Evolutionary conservation across 2,329 filamentous ascomycete genomes (phyloP).

Genomic region (Trichoderma polysporum): DNA sequence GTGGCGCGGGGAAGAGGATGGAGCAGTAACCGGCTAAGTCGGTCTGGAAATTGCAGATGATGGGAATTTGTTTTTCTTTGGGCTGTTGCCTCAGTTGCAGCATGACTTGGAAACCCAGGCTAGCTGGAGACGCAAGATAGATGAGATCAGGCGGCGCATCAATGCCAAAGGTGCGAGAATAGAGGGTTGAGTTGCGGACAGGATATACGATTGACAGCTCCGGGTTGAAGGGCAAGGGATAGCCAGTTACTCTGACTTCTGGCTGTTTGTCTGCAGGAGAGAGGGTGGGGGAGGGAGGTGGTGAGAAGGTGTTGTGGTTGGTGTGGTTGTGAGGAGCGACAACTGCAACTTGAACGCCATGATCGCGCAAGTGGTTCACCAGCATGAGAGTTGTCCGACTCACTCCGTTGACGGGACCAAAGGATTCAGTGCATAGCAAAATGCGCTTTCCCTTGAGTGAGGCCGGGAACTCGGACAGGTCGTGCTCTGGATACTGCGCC

Average conservation of each 20-base stretch:
- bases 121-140: constrained; percentile 68
- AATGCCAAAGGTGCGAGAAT: constrained; percentile 56
- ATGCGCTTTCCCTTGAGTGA: constrained; percentile 60
- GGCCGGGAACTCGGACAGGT: constrained; percentile 46
- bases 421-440: constrained; percentile 68
- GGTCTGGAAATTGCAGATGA: constrained; percentile 71
- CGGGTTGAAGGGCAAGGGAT: constrained; percentile 68
- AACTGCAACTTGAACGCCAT: constrained; percentile 64
- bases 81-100: constrained; percentile 64
- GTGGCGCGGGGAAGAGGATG: constrained; percentile 64
- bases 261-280: constrained; percentile 35
- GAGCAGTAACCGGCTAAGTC: constrained; percentile 68
- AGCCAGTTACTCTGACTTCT: constrained; percentile 62
- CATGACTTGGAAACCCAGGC: constrained; percentile 68
- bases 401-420: constrained; percentile 72
- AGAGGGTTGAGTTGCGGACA: constrained; percentile 62
- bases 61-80: constrained; percentile 52
- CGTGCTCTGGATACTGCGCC: constrained; percentile 33
- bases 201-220: constrained; percentile 70
- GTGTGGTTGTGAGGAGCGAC: constrained; percentile 63
- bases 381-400: constrained; percentile 69
- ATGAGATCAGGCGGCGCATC: constrained; percentile 59
- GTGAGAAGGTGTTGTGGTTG: constrained; percentile 54
- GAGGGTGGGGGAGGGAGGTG: constrained; percentile 38
- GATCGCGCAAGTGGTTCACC: constrained; percentile 63